Percentiles rank a stretch among this genome's conserved stretches.
Conservation (phyloP, 208 protist species). For the Trypanosoma rangeli region DNA sequence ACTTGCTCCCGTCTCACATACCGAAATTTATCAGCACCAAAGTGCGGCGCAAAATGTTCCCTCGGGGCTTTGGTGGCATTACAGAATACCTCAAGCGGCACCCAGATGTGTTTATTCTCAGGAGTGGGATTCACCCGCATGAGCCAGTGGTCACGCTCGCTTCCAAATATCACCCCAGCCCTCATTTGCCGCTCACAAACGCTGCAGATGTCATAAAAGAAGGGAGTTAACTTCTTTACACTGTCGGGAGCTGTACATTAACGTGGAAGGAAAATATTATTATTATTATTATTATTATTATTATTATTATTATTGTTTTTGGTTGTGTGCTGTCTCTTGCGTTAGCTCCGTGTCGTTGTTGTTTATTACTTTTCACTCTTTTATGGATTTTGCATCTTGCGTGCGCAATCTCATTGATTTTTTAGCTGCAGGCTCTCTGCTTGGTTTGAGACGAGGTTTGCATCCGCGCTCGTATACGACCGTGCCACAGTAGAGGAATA, state of each 20-base stretch:
- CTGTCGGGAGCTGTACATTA: neutral
- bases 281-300: no score
- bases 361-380: neutral
- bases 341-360: no score
- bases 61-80: conserved; percentile 17
- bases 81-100: conserved; percentile 17
- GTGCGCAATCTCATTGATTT: neutral
- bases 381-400: neutral
- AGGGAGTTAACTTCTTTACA: neutral
- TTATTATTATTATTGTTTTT: neutral
- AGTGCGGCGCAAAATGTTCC: conserved; percentile 15
- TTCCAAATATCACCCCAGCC: conserved; percentile 3
- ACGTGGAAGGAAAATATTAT: no score
- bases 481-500: neutral
- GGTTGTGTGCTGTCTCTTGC: neutral
- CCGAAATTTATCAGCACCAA: conserved; percentile 27
- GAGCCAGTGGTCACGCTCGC: conserved; percentile 20
- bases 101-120: conserved; percentile 31
- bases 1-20: conserved; percentile 29
- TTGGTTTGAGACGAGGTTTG: neutral
- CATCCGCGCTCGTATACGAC: neutral
- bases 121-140: conserved; percentile 19
- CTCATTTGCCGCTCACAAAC: neutral
- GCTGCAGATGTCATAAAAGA: neutral
- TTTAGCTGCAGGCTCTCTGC: neutral